Conservation (phyloP, 306 rosid genomes). For the Corylus avellana region DNA sequence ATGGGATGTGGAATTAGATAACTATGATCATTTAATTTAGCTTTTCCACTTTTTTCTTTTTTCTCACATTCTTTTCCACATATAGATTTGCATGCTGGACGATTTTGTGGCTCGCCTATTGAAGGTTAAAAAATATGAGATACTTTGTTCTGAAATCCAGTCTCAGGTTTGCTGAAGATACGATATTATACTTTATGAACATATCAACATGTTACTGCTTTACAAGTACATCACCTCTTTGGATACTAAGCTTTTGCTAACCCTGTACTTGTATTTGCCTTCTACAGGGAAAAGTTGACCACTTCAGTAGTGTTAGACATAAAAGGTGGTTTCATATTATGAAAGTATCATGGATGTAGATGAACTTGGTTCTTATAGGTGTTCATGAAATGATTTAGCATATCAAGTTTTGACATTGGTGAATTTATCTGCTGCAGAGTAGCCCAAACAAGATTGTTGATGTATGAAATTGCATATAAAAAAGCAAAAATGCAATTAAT, state of each 20-base stretch:
- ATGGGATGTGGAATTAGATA: constrained; percentile 19
- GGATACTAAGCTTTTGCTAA: constrained; percentile 27
- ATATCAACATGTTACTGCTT: constrained; percentile 13
- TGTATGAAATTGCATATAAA: constrained; percentile 53
- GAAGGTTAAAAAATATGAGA: constrained; percentile 61
- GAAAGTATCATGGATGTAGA: constrained; percentile 14
- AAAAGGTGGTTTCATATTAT: constrained; percentile 58
- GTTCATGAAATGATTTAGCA: constrained; percentile 26
- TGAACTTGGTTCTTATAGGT: constrained; percentile 19
- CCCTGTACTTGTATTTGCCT: constrained; percentile 33
- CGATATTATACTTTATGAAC: constrained; percentile 19
- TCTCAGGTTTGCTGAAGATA: constrained; percentile 66
- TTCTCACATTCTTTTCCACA: constrained; percentile 16
- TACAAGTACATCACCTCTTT: constrained; percentile 24
- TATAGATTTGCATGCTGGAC: constrained; percentile 68
- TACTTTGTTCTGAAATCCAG: constrained; percentile 60
- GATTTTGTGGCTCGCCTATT: constrained; percentile 56
- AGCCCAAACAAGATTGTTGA: constrained; percentile 56
- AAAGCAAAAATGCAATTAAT: constrained; percentile 69
- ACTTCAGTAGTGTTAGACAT: constrained; percentile 31
- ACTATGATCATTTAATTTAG: constrained; percentile 1
- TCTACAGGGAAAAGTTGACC: constrained; percentile 43
- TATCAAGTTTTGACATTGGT: constrained; percentile 26
- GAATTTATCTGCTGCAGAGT: constrained; percentile 49
- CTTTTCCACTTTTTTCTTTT: constrained; percentile 3